Evolutionary conservation across 768 basidiomycete genomes (phyloP).

Genomic region (Calocera cornea): DNA sequence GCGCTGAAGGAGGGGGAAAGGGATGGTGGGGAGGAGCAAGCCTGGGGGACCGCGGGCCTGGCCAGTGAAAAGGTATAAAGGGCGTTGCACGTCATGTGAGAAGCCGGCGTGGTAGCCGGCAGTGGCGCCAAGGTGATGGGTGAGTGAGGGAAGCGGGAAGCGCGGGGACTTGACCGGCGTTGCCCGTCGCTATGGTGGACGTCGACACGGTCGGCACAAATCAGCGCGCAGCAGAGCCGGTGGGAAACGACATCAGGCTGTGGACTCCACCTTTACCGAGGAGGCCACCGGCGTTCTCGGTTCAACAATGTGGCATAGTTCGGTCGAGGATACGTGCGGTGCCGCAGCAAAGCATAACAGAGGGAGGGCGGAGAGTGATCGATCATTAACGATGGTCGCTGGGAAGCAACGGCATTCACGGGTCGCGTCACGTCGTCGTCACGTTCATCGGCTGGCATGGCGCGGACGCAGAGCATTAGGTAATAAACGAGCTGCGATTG

Average conservation of each 20-base stretch:
- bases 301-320: no score
- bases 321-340: no score
- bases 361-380: background rate
- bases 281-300: no score
- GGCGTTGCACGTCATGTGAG: background rate
- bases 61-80: background rate
- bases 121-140: background rate
- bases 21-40: background rate
- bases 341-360: background rate
- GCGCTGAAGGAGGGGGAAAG: background rate
- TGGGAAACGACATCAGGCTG: no score
- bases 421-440: background rate
- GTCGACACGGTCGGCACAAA: background rate
- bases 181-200: background rate
- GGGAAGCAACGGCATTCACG: background rate
- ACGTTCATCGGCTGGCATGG: no score
- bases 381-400: background rate
- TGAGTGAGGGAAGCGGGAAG: background rate
- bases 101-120: background rate
- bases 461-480: no score
- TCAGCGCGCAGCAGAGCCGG: no score
- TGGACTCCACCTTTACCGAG: no score
- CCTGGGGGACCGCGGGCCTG: background rate
- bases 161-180: background rate
- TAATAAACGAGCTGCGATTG: no score